Evolutionary conservation across 1,284 basidiomycete genomes (phyloP).

Genomic region (Wallemia hederae): DNA sequence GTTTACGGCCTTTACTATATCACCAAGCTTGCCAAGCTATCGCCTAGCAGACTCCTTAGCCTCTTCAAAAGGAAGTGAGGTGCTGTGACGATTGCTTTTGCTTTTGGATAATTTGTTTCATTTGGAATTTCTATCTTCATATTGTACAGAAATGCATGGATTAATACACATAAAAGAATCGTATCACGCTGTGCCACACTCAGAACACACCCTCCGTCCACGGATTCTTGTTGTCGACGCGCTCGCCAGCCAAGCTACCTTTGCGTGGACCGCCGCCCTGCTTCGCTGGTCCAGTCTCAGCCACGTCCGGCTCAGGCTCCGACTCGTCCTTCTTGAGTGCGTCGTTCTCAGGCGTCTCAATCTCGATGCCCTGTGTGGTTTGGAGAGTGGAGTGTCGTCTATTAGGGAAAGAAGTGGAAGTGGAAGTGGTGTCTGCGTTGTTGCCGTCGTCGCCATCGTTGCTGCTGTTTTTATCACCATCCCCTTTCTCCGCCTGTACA

Average conservation of each 20-base stretch:
- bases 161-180: neutral
- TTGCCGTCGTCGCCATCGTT: no score
- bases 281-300: neutral
- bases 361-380: neutral
- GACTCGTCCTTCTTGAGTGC: neutral
- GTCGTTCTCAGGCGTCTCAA: neutral
- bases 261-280: neutral
- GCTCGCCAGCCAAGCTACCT: neutral
- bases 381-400: neutral
- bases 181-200: neutral
- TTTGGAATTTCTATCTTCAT: no score
- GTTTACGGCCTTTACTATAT: neutral
- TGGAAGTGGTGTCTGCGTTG: no score
- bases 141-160: neutral
- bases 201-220: neutral
- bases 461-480: no score
- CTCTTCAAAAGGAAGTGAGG: no score
- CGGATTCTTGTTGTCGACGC: neutral
- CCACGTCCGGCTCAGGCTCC: neutral
- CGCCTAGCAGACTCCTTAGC: no score
- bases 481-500: no score
- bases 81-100: no score
- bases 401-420: no score
- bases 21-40: no score
- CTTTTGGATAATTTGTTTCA: no score